These are phyloP conservation scores for Komagataella populi DNA, from an alignment of 805 yeast genomes.

Conservation along the genomic window DNA sequence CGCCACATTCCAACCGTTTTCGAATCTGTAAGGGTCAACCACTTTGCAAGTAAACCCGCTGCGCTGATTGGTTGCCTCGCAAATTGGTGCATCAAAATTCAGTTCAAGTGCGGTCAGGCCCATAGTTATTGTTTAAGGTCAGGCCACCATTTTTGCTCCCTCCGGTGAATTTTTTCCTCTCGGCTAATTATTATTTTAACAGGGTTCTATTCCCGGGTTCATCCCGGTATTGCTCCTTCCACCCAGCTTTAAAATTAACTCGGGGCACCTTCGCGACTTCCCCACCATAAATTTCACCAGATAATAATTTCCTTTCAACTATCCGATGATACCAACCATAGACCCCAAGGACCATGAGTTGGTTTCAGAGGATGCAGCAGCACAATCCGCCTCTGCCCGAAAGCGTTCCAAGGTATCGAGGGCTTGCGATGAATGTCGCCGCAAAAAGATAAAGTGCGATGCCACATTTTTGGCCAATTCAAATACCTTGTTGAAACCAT, in stretches of 20 bases:
- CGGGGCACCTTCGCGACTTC: not conserved
- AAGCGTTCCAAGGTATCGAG: slow-evolving; percentile 64
- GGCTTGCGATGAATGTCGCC: slow-evolving; percentile 72
- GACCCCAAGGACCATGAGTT: not conserved
- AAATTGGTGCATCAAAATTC: not conserved
- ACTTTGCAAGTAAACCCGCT: not conserved
- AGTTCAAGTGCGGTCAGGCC: not conserved
- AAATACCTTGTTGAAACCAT: slow-evolving; percentile 33
- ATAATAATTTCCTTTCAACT: not conserved
- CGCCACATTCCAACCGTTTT: not conserved
- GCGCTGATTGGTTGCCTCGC: not conserved
- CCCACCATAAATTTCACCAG: not conserved
- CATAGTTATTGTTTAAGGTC: not conserved
- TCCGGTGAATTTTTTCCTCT: not conserved
- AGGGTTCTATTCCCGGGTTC: not conserved
- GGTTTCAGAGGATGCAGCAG: not conserved
- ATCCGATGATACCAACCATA: not conserved
- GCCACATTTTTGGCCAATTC: slow-evolving; percentile 34
- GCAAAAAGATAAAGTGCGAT: slow-evolving; percentile 62
- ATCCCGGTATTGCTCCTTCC: not conserved
- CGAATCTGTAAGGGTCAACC: not conserved
- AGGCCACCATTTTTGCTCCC: not conserved
- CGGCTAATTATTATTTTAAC: not conserved
- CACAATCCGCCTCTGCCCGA: slow-evolving; percentile 10
- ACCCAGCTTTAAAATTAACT: not conserved